phyloP scores from a whole-genome alignment of 208 protist species.

The Leishmania mexicana region DNA sequence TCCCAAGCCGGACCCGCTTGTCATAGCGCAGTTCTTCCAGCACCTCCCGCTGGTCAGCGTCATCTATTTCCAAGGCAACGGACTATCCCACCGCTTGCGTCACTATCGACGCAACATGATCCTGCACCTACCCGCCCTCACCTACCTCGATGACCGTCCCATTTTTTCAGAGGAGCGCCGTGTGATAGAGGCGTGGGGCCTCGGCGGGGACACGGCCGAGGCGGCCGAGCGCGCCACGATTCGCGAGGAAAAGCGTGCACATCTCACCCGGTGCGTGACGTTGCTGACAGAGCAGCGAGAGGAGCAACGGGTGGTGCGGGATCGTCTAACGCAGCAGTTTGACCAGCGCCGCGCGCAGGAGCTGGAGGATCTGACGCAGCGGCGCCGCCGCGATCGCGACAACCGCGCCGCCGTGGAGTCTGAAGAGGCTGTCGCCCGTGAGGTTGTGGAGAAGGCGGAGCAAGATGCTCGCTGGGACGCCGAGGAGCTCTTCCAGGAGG shows the following conservation, averaged over 20 bases:
- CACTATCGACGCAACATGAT: constrained; percentile 93
- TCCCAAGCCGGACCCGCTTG: constrained; percentile 28
- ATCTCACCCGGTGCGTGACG: constrained; percentile 78
- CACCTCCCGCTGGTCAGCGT: constrained; percentile 85
- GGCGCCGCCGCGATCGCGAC: constrained; percentile 46
- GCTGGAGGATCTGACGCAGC: constrained; percentile 50
- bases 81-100: constrained; percentile 55
- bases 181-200: constrained; percentile 81
- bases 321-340: constrained; percentile 73
- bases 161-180: constrained; percentile 88
- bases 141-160: constrained; percentile 90
- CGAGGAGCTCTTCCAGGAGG: constrained; percentile 34
- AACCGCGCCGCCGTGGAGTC: constrained; percentile 31
- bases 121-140: constrained; percentile 68
- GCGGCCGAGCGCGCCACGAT: constrained; percentile 68
- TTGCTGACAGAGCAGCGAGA: constrained; percentile 79
- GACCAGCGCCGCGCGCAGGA: constrained; percentile 60
- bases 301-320: constrained; percentile 64
- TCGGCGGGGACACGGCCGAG: constrained; percentile 74
- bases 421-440: constrained; percentile 38
- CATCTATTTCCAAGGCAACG: constrained; percentile 91
- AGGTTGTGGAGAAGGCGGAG: constrained; percentile 38
- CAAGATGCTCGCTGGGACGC: constrained; percentile 37
- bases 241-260: constrained; percentile 79
- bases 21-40: constrained; percentile 77